Conservation (phyloP, 2,329 filamentous ascomycete species). For the Penicillium sp. region DNA sequence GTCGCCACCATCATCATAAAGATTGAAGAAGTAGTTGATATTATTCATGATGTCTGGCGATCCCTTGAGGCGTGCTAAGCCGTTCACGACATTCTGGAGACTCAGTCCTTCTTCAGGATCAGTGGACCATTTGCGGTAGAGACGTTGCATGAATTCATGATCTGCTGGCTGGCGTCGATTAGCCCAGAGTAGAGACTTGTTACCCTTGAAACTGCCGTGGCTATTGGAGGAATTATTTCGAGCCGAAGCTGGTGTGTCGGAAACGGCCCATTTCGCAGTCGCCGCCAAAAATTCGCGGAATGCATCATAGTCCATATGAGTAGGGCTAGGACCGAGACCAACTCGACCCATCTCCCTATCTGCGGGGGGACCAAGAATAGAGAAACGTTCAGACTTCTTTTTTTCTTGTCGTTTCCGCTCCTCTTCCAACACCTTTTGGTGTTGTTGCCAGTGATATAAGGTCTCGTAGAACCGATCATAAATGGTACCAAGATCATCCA, state of each 20-base stretch:
- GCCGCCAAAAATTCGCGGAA: constrained; percentile 92
- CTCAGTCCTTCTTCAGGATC: constrained; percentile 75
- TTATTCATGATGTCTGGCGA: constrained; percentile 95
- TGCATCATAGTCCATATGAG: constrained; percentile 94
- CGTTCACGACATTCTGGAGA: constrained; percentile 87
- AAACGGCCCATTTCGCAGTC: constrained; percentile 89
- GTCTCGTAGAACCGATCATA: constrained; percentile 95
- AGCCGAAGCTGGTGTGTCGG: constrained; percentile 72
- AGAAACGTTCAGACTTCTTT: constrained; percentile 50
- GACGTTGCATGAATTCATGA: constrained; percentile 86
- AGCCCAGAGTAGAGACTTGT: constrained; percentile 54
- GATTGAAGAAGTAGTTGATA: constrained; percentile 96
- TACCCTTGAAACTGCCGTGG: constrained; percentile 57
- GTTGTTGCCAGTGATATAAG: constrained; percentile 86
- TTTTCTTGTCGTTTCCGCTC: constrained; percentile 65
- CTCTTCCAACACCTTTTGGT: constrained; percentile 75
- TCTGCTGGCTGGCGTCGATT: constrained; percentile 71
- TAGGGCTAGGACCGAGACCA: constrained; percentile 83
- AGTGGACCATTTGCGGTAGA: constrained; percentile 87
- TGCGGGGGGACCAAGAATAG: constrained; percentile 47
- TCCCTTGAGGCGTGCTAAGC: constrained; percentile 87
- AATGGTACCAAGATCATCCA: constrained; percentile 81
- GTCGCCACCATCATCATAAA: constrained; percentile 91
- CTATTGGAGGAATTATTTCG: constrained; percentile 47
- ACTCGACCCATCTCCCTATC: constrained; percentile 80